Evolutionary conservation across 306 rosid species (phyloP).

Genomic region (Mucuna pruriens): DNA sequence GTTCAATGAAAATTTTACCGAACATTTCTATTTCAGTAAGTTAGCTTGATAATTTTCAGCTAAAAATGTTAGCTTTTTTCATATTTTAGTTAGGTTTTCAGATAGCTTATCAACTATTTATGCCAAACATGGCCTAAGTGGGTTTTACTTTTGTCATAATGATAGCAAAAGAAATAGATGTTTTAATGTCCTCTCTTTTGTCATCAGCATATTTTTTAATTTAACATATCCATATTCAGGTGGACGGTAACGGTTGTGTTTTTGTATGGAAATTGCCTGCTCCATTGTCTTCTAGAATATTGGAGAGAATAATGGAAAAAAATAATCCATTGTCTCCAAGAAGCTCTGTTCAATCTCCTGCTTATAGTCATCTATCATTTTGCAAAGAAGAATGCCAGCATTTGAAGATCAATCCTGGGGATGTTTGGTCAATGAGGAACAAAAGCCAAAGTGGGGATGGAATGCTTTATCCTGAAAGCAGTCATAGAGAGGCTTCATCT

Average conservation of each 20-base stretch:
- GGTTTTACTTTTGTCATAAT: conserved; percentile 29
- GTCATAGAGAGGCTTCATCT: conserved; percentile 48
- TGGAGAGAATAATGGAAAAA: conserved; percentile 55
- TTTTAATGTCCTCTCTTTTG: conserved; percentile 14
- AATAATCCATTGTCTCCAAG: conserved; percentile 50
- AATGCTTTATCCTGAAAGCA: conserved; percentile 38
- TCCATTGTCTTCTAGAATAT: conserved; percentile 62
- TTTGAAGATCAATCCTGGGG: conserved; percentile 34
- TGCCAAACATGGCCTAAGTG: background rate
- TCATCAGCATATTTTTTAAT: background rate
- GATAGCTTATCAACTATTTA: background rate
- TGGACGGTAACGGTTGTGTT: conserved; percentile 77
- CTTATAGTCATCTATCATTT: conserved; percentile 39
- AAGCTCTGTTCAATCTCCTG: conserved; percentile 48
- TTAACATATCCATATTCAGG: conserved; percentile 54
- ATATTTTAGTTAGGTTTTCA: background rate
- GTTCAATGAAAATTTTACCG: background rate
- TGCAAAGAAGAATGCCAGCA: conserved; percentile 46
- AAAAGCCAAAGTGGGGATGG: conserved; percentile 36
- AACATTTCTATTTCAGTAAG: background rate
- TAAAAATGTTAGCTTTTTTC: background rate
- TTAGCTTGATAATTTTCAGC: background rate
- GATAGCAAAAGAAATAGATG: conserved; percentile 11
- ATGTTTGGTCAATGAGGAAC: conserved; percentile 31
- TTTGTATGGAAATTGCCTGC: conserved; percentile 80